phyloP scores from a whole-genome alignment of 139 green algal genomes.

The Chlamydomonas sp. region DNA sequence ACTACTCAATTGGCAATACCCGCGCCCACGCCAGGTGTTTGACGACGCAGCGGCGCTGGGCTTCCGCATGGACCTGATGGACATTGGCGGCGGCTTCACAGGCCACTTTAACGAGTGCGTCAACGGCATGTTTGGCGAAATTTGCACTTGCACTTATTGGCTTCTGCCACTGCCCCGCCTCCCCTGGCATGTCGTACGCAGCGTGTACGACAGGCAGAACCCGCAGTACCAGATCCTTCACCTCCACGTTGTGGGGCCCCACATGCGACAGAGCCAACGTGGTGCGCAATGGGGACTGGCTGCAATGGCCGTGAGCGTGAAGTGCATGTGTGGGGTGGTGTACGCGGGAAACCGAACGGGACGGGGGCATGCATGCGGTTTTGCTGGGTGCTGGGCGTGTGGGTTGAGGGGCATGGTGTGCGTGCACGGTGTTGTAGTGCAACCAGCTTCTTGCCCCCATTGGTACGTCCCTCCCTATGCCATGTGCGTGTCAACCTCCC shows the following conservation, averaged over 20 bases:
- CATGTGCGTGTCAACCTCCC: no score
- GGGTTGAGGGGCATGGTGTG: neutral
- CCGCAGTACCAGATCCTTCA: constrained; percentile 40
- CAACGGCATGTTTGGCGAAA: constrained; percentile 61
- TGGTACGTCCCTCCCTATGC: no score
- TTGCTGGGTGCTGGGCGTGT: neutral
- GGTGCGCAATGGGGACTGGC: constrained; percentile 87
- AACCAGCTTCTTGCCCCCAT: no score
- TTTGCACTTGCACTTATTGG: constrained; percentile 19
- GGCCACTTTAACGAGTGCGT: constrained; percentile 59
- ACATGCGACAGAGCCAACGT: constrained; percentile 89
- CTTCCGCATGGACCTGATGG: constrained; percentile 62
- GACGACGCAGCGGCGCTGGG: constrained; percentile 47
- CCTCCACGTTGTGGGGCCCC: constrained; percentile 84
- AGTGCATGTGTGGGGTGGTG: neutral
- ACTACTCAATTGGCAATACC: no score
- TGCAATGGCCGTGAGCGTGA: constrained; percentile 80
- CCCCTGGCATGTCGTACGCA: constrained; percentile 1
- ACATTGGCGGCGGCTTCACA: constrained; percentile 67
- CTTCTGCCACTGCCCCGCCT: no score
- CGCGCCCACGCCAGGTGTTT: constrained; percentile 38
- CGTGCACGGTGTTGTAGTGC: no score
- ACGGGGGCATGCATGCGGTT: neutral
- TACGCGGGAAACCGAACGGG: neutral
- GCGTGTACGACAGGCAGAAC: constrained; percentile 81